These are phyloP conservation scores for Phytophthora rubi DNA, from an alignment of 352 stramenopile species.

Conservation along the genomic window DNA sequence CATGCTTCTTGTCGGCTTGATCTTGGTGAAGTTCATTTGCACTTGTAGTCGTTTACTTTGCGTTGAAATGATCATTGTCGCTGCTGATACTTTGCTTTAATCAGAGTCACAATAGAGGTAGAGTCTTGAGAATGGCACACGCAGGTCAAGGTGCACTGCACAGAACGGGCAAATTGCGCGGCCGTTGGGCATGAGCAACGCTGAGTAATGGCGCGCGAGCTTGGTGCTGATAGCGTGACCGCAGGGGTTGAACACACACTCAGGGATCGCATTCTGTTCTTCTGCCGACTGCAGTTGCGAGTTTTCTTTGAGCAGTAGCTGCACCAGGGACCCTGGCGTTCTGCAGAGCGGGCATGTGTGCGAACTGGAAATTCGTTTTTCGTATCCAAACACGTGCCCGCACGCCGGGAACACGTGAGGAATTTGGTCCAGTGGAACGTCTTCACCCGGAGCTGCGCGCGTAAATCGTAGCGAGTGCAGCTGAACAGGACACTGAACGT, in stretches of 20 bases:
- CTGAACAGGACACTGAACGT: conserved; percentile 82
- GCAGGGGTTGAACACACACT: conserved; percentile 86
- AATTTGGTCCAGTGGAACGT: conserved; percentile 59
- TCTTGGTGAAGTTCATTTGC: not conserved
- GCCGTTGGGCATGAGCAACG: conserved; percentile 76
- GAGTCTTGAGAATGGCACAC: conserved; percentile 72
- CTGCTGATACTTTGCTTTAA: conserved; percentile 11
- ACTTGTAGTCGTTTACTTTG: conserved; percentile 5
- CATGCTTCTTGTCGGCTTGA: not conserved
- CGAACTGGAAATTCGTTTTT: conserved; percentile 65
- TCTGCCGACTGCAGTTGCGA: conserved; percentile 67
- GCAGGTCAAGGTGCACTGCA: conserved; percentile 69
- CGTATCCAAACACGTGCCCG: conserved; percentile 83
- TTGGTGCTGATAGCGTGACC: conserved; percentile 79
- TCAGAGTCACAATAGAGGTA: conserved; percentile 77
- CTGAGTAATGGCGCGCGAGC: conserved; percentile 65
- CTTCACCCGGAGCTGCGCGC: conserved; percentile 41
- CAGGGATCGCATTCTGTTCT: conserved; percentile 66
- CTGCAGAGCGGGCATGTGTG: conserved; percentile 76
- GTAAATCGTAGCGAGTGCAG: conserved; percentile 73
- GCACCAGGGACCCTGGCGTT: conserved; percentile 66
- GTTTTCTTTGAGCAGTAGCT: conserved; percentile 77
- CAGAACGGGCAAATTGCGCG: conserved; percentile 84
- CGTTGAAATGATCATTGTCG: not conserved
- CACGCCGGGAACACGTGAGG: conserved; percentile 80